phyloP scores from a whole-genome alignment of 768 basidiomycete species.

The Macrocybe gigantea region DNA sequence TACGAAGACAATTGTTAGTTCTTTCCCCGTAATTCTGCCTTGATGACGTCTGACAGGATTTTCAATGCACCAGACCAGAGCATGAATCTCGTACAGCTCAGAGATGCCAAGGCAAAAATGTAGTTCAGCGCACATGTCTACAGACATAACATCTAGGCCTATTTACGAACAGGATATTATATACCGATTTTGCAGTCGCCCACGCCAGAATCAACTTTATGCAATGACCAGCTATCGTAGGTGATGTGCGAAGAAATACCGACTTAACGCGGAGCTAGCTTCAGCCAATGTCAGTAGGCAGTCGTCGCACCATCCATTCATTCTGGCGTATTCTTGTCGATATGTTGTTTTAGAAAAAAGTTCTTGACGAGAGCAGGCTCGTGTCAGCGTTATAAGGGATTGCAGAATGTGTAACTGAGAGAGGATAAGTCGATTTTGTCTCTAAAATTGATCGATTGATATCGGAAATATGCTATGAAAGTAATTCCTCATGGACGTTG shows the following conservation, averaged over 20 bases:
- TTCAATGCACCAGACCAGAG: constrained; percentile 23
- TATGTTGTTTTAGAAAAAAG: no score
- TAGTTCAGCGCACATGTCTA: neutral
- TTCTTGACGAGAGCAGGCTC: no score
- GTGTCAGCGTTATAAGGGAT: neutral
- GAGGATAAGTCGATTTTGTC: neutral
- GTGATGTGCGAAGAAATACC: neutral
- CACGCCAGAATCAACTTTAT: neutral
- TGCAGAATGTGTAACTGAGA: neutral
- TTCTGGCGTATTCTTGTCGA: no score
- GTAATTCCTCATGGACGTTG: constrained; percentile 42
- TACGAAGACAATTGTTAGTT: constrained; percentile 79
- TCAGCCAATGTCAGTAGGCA: no score
- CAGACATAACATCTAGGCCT: no score
- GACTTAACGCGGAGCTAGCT: no score
- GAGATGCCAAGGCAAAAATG: constrained; percentile 10
- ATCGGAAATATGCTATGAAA: constrained; percentile 13
- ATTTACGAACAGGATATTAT: no score
- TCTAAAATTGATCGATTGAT: neutral
- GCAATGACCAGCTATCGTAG: constrained; percentile 1
- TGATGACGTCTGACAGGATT: neutral
- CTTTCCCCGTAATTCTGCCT: neutral
- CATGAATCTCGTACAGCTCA: constrained; percentile 26
- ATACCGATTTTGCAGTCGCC: no score
- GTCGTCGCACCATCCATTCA: no score